Evolutionary conservation across 441 rosid species (phyloP).

Genomic region (Manihot esculenta): DNA sequence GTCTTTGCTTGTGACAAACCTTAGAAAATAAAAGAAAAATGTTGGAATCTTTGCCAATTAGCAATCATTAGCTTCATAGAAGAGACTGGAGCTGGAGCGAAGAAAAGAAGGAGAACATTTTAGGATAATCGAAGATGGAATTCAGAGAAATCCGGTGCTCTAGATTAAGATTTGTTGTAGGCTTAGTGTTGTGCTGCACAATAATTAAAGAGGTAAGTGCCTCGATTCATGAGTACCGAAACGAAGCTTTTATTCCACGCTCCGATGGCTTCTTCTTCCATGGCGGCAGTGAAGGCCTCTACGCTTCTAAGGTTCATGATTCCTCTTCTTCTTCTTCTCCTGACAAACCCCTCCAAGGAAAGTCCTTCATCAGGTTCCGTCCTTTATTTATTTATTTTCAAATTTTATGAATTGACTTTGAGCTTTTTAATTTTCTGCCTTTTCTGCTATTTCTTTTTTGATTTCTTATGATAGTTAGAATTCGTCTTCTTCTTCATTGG

Average conservation of each 20-base stretch:
- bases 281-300: constrained; percentile 87
- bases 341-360: constrained; percentile 49
- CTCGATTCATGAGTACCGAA: constrained; percentile 68
- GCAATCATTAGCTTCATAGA: background rate
- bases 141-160: background rate
- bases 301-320: constrained; percentile 51
- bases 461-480: too few relatives aligned
- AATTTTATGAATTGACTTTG: too few relatives aligned
- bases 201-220: constrained; percentile 33
- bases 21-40: too few relatives aligned
- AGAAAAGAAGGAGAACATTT: background rate
- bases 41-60: background rate
- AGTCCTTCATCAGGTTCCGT: constrained; percentile 65
- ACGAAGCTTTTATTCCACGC: constrained; percentile 50
- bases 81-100: background rate
- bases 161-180: constrained; percentile 19
- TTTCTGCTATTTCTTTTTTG: too few relatives aligned
- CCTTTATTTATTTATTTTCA: too few relatives aligned
- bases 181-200: background rate
- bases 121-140: constrained; percentile 10
- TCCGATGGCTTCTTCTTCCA: constrained; percentile 75
- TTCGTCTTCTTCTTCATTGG: too few relatives aligned
- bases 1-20: too few relatives aligned
- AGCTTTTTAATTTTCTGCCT: too few relatives aligned
- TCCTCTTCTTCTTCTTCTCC: constrained; percentile 30